Evolutionary conservation across 208 protist genomes (phyloP).

Genomic region (Acanthamoeba healyi): DNA sequence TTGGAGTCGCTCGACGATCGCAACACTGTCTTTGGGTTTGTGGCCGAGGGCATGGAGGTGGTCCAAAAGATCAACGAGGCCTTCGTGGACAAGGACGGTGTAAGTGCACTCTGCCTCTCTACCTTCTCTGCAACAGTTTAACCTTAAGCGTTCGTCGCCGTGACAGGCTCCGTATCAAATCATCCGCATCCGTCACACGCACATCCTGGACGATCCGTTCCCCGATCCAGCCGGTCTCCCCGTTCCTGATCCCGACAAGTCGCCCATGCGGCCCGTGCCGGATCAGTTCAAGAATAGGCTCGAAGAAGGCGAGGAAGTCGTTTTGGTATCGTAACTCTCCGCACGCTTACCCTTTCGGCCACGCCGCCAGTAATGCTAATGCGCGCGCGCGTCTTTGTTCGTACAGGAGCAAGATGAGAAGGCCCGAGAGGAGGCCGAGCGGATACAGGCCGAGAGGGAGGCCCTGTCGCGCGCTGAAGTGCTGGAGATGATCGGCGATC

Average conservation of each 20-base stretch:
- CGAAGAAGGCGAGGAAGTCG: constrained; percentile 76
- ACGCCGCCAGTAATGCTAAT: not conserved
- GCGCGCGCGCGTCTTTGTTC: not conserved
- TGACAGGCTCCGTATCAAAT: constrained; percentile 86
- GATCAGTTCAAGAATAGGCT: constrained; percentile 38
- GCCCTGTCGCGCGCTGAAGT: constrained; percentile 92
- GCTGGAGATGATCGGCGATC: constrained; percentile 96
- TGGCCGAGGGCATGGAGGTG: constrained; percentile 88
- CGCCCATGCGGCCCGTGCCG: constrained; percentile 39
- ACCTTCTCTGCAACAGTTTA: not conserved
- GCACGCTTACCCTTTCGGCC: not conserved
- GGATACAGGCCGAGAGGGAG: constrained; percentile 71
- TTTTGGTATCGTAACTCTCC: not conserved
- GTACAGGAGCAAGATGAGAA: constrained; percentile 30
- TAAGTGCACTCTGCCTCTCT: not conserved
- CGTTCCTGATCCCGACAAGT: constrained; percentile 29
- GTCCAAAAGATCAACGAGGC: constrained; percentile 88
- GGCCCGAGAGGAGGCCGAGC: not conserved
- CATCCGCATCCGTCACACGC: constrained; percentile 92
- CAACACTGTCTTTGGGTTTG: constrained; percentile 93
- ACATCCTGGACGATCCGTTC: constrained; percentile 94
- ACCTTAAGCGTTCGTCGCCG: not conserved
- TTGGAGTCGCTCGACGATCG: constrained; percentile 91
- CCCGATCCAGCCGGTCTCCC: constrained; percentile 87
- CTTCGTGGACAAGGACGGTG: constrained; percentile 81